Conservation (phyloP, 108 stramenopile genomes). For the Stephanodiscus triporus region DNA sequence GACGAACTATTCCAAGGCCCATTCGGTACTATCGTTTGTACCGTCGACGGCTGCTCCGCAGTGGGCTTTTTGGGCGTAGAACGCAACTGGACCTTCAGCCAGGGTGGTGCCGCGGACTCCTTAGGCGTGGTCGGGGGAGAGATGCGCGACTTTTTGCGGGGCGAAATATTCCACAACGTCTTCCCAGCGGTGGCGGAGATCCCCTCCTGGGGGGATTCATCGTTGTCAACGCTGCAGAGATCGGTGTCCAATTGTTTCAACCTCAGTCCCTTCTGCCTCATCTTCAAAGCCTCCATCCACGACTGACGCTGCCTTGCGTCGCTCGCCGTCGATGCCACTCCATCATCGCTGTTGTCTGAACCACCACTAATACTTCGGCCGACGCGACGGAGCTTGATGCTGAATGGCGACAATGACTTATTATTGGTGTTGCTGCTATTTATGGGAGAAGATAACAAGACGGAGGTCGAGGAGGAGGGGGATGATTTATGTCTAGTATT, state of each 20-base stretch:
- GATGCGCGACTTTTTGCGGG: conserved; percentile 29
- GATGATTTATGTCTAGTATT: not conserved
- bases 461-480: not conserved
- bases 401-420: too few relatives aligned
- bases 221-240: not conserved
- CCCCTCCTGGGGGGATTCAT: not conserved
- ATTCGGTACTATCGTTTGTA: not conserved
- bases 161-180: conserved; percentile 14
- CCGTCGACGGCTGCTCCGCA: not conserved
- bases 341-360: not conserved
- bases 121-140: conserved; percentile 30
- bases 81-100: conserved; percentile 43
- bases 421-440: too few relatives aligned
- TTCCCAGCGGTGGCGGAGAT: not conserved
- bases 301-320: conserved; percentile 9
- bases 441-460: too few relatives aligned
- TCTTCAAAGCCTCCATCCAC: conserved; percentile 46
- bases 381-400: not conserved
- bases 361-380: too few relatives aligned
- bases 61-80: conserved; percentile 27
- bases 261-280: conserved; percentile 32
- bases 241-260: conserved; percentile 19
- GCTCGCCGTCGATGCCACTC: not conserved
- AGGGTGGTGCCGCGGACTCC: conserved; percentile 14
- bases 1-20: not conserved